Evolutionary conservation across 192 early-diverging fungal species (phyloP).

Genomic region (Coemansia sp.): DNA sequence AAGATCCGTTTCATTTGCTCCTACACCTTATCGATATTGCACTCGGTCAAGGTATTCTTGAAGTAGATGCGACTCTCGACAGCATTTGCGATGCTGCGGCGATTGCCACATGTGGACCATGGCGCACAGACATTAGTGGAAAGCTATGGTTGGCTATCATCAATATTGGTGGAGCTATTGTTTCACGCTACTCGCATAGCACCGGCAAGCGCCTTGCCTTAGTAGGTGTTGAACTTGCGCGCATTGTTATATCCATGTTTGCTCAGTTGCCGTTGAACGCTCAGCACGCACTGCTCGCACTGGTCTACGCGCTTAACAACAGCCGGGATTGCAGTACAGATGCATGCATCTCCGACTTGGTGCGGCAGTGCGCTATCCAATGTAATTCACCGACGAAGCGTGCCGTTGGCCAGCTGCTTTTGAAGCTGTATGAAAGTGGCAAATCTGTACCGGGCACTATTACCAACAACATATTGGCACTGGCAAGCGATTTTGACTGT

Average conservation of each 20-base stretch:
- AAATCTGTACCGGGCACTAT: background rate
- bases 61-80: background rate
- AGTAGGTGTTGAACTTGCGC: constrained; percentile 1
- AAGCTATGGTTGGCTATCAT: constrained; percentile 24
- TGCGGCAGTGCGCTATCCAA: constrained; percentile 2
- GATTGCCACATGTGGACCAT: background rate
- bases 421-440: constrained; percentile 8
- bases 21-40: constrained; percentile 28
- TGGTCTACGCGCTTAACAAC: constrained; percentile 14
- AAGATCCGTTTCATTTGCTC: constrained; percentile 17
- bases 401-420: constrained; percentile 13
- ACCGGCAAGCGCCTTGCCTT: background rate
- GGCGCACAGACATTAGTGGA: background rate
- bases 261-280: background rate
- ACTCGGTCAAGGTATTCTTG: constrained; percentile 6
- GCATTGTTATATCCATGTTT: constrained; percentile 7
- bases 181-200: background rate
- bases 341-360: constrained; percentile 3
- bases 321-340: background rate
- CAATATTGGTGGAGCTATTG: constrained; percentile 12
- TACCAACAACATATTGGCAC: constrained; percentile 2
- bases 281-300: constrained; percentile 15
- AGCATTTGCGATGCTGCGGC: constrained; percentile 9
- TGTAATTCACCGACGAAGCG: constrained; percentile 9
- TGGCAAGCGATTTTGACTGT: constrained; percentile 18